A percentile compares a stretch with the other conserved stretches of the same genome.
These are phyloP conservation scores for Solanum tacnaense DNA, from an alignment of 257 asterid species.

Conservation along the genomic window DNA sequence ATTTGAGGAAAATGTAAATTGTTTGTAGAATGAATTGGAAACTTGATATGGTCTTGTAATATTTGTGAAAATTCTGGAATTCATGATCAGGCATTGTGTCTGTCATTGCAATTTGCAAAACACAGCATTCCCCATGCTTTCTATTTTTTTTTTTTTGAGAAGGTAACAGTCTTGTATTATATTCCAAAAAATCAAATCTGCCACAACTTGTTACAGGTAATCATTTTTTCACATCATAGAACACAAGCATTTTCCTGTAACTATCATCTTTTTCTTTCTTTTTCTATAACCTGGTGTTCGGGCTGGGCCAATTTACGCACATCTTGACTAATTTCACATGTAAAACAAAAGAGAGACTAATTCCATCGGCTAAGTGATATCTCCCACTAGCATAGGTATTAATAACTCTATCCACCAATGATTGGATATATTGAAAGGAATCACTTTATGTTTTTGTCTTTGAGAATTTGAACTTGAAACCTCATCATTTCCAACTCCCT, in stretches of 20 bases:
- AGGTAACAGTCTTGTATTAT: background rate
- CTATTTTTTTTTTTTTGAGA: background rate
- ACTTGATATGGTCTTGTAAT: slow-evolving; percentile 24
- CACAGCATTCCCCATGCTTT: background rate
- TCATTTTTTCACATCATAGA: background rate
- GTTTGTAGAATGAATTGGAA: slow-evolving; percentile 3
- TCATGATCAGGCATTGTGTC: slow-evolving; percentile 22
- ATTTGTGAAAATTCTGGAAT: slow-evolving; percentile 14
- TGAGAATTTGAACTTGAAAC: background rate
- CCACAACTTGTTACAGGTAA: background rate
- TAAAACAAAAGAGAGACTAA: background rate
- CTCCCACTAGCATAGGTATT: background rate
- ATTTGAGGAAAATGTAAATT: slow-evolving; percentile 77
- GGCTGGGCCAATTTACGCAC: background rate
- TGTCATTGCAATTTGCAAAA: background rate
- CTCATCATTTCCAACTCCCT: background rate
- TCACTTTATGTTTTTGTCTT: background rate
- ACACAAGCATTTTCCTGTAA: background rate
- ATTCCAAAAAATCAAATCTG: background rate
- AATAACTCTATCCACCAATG: background rate
- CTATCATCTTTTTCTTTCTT: background rate
- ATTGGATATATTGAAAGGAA: background rate
- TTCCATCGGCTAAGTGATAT: background rate
- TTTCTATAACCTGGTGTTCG: background rate
- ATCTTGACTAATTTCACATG: background rate